Base-by-base conservation (phyloP, 1,139 yeast species). In the Yamadazyma blattariae region DNA sequence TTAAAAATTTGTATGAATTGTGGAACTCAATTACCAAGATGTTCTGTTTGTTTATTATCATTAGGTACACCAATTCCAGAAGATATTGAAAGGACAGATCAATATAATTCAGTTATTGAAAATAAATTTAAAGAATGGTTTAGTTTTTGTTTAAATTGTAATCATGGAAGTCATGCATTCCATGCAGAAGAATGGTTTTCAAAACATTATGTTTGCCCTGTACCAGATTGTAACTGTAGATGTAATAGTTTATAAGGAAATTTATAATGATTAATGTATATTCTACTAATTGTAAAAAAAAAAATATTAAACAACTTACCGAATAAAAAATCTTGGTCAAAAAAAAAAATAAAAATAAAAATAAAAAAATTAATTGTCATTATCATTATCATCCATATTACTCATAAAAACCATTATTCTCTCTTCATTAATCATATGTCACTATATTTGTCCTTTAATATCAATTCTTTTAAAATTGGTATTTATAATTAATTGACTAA, bases 131-230 rank as follows among this genome's bases (percentile, higher is more conserved):
- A 72, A 40, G 79, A 80, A 45, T 81, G 96, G 95, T 89, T 92
- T 46, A 86, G 94, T 46, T 88, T 88, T 58, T 92, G 98, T 54
- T 64, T 92, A 44, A 78, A 82, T 19, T 92, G 97, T 56, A 87
- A 84, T 54, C 97, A 92, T 52, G 96, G 97, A 1, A 80, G 83
- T 73, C 98, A 92, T 61, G 90, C 95, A 0, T 88, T 83, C 12
- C 97, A 92, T 57, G 97, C 97, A 0, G 89, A 85, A 47, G 95
- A 88, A 52, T 92, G 97, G 97, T 92, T 92, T 54, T 74, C 82
- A 14, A 82, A 82, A 55, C 96, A 90, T 50, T 77, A 75, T 38
- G 77, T 86, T 2, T 92, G 98, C 54, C 97, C 98, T 0, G 96
- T 90, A 2, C 96, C 97, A 0, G 96, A 89, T 35, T 92, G 97